Conservation (phyloP, 2,329 filamentous ascomycete genomes). For the Metarhizium guizhouense region DNA sequence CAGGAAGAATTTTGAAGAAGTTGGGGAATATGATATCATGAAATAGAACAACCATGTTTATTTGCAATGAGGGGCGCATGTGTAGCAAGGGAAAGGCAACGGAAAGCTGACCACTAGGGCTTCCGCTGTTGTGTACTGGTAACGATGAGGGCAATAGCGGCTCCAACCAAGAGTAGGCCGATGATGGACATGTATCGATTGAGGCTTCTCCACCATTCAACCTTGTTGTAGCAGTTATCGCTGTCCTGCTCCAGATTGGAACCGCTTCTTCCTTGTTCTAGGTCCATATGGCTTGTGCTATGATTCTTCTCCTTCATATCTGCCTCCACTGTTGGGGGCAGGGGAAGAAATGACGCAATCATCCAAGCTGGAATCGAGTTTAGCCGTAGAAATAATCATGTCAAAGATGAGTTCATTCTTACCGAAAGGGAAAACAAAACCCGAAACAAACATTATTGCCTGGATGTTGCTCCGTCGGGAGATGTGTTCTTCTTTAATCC, state of each 20-base stretch:
- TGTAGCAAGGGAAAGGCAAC: neutral
- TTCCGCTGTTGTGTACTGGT: conserved; percentile 45
- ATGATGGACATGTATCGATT: conserved; percentile 51
- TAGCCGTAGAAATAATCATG: conserved; percentile 12
- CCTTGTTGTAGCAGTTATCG: conserved; percentile 38
- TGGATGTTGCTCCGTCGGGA: conserved; percentile 65
- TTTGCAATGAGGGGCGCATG: neutral
- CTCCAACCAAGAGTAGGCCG: conserved; percentile 44
- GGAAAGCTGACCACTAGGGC: conserved; percentile 4
- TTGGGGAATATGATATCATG: too few relatives aligned
- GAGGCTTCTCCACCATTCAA: conserved; percentile 50
- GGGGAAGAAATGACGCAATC: conserved; percentile 63
- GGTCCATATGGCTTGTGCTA: conserved; percentile 30
- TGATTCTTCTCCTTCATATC: conserved; percentile 41
- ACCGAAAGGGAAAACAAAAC: conserved; percentile 71
- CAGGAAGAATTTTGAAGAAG: too few relatives aligned
- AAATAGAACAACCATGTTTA: too few relatives aligned
- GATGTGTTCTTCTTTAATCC: conserved; percentile 49
- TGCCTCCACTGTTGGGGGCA: conserved; percentile 49
- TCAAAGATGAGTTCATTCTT: conserved; percentile 20
- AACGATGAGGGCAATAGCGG: conserved; percentile 41
- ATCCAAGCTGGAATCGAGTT: conserved; percentile 56
- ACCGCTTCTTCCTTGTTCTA: conserved; percentile 25
- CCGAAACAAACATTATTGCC: conserved; percentile 63
- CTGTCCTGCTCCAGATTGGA: conserved; percentile 31